Base-by-base conservation (phyloP, 192 early-diverging fungal species). In the Umbelopsis isabellina region DNA sequence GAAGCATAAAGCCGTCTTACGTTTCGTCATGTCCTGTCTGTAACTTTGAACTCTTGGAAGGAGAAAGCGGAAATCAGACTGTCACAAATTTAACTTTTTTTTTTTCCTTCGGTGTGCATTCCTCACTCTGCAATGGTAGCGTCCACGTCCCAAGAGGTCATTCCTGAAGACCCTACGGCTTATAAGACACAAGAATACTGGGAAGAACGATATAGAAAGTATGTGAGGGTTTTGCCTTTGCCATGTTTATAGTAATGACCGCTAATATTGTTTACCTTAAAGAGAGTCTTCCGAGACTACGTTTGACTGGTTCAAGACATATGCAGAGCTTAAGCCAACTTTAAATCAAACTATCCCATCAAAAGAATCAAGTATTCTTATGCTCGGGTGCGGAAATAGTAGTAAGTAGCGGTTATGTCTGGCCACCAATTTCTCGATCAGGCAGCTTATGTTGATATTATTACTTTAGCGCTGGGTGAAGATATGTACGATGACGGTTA, bases 231-330 rank as follows among this genome's bases (percentile, higher is more conserved):
- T 35, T 37, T 22, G 15, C n/a, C 22, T 13, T 33, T 22, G 16
- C 33, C 52, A 49, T 23, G 16, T 23, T 5, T 49, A 1, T 20
- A 12, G 6, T 8, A 67, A 30, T 13, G 22, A 10, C 37, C 37
- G 10, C 45, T 5, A 41, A 13, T 46, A 11, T 64, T 0, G 21
- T 35, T 65, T 64, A 30, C 72, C 72, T 65, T 65, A 67, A 72
- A 87, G 81, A 66, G 82, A 80, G 74, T 77, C 71, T 41, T 70
- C 61, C 69, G 76, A 47, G 45, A 80, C 73, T 41, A 86, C 86
- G 0, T 96, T 94, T 78, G 95, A 95, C 82, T 96, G 95, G 94
- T 94, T 94, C 79, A 93, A 93, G 78, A 91, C 88, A 20, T 94
- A 90, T 80, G 75, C 80, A 65, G 90, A 93, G 35, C 72, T 94